These are phyloP conservation scores for Fusarium algeriense DNA, from an alignment of 2,329 filamentous ascomycete genomes.

Conservation along the genomic window DNA sequence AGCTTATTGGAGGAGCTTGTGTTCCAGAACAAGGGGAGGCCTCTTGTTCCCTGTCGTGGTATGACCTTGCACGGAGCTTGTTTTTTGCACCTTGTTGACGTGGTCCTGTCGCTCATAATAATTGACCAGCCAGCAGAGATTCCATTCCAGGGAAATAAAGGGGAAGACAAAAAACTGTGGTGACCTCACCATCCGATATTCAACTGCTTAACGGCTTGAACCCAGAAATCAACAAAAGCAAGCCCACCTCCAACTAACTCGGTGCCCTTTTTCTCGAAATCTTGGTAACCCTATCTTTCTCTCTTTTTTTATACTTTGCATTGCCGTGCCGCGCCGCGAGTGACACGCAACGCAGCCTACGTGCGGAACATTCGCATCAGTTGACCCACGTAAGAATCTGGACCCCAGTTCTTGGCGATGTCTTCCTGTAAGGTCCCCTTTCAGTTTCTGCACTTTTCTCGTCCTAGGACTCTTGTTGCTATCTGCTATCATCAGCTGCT, in stretches of 20 bases:
- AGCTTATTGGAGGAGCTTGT: constrained; percentile 21
- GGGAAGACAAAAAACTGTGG: neutral
- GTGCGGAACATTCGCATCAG: neutral
- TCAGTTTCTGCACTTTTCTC: constrained; percentile 20
- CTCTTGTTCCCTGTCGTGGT: constrained; percentile 21
- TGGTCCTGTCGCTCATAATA: constrained; percentile 7
- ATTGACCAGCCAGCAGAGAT: constrained; percentile 4
- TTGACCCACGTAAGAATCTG: constrained; percentile 20
- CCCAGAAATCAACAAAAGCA: constrained; percentile 25
- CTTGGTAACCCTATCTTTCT: constrained; percentile 22
- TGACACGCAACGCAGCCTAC: constrained; percentile 11
- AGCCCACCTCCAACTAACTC: constrained; percentile 14
- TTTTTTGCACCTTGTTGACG: too few relatives aligned
- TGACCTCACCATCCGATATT: constrained; percentile 28
- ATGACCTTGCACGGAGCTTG: neutral
- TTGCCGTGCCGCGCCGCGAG: constrained; percentile 23
- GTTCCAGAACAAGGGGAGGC: constrained; percentile 28
- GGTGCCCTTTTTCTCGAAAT: constrained; percentile 16
- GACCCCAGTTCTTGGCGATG: constrained; percentile 41
- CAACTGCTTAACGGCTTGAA: neutral
- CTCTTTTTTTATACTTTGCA: constrained; percentile 15
- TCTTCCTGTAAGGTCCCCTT: constrained; percentile 40
- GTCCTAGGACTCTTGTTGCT: neutral
- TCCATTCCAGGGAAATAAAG: constrained; percentile 32
- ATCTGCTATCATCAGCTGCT: neutral